Evolutionary conservation across 495 filamentous ascomycete species (phyloP), one percentile per base, ranked within the genome.

Genomic region (Daldinia childiae): DNA sequence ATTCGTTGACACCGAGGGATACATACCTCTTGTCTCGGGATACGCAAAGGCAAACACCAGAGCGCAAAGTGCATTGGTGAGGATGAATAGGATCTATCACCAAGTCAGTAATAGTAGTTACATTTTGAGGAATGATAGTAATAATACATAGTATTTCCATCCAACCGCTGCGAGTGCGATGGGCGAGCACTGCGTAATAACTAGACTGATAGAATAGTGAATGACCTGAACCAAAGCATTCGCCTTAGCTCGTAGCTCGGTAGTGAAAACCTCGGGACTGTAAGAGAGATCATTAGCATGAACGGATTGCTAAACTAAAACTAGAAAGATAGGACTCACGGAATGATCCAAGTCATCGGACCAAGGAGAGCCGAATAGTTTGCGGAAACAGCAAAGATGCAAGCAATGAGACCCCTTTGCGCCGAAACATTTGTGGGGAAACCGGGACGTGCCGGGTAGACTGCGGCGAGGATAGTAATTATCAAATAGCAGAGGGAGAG

Each of bases 351-450:
- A 7, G 85, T 86, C 68, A 87, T 85, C 30, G 85, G 80, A 2
- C 85, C 86, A 19, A 87, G 73, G 36, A 81, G 77, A 27, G 86
- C 87, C 60, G 82, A 88, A 69, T 85, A 90, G 52, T 88, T 75
- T 3, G 82, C 83, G 48, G 88, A 89, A 32, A 88, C 82, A 41
- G 87, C 83, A 69, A 87, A 86, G 78, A 89, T 86, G 66, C 84
- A 84, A 26, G 88, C 85, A 52, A 86, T 87, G 24, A 84, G 80
- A 3, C 82, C 83, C n/a, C 86, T 78, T 32, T 84, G 81, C 29
- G 81, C 76, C 2, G 72, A 66, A 39, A 80, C 81, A 54, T 77
- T 78, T 7, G 74, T 80, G 27, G 79, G 74, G 12, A 73, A 43
- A 1, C 77, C 77, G 2, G 78, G 75, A 1, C 68, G 74, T 0